Evolutionary conservation across 2,329 filamentous ascomycete genomes (phyloP).

Genomic region (Dothistroma pini): DNA sequence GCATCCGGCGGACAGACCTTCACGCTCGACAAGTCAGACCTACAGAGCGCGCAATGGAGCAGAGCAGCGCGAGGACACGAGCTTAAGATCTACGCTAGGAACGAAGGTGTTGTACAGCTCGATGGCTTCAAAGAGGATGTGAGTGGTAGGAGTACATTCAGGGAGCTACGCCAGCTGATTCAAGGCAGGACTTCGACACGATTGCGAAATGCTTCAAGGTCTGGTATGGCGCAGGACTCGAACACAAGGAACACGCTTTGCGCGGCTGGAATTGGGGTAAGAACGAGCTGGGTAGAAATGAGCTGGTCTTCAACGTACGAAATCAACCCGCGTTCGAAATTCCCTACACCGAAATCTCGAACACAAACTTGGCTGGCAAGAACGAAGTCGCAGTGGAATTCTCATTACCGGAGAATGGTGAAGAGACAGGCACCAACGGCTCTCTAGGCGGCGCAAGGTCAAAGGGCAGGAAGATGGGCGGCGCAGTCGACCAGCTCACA

Average conservation of each 20-base stretch:
- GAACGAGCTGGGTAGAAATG: conserved; percentile 90
- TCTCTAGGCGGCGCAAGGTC: conserved; percentile 68
- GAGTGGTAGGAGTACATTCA: conserved; percentile 19
- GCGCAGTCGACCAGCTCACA: conserved; percentile 85
- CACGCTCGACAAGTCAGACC: conserved; percentile 83
- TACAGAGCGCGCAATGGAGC: conserved; percentile 89
- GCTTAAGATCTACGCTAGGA: conserved; percentile 83
- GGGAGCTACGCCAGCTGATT: background rate
- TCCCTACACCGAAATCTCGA: conserved; percentile 94
- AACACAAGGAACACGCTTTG: conserved; percentile 89
- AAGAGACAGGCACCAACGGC: conserved; percentile 69
- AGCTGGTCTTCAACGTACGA: conserved; percentile 94
- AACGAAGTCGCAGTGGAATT: conserved; percentile 98
- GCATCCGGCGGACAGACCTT: conserved; percentile 79
- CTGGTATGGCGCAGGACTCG: conserved; percentile 92
- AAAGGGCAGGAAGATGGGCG: conserved; percentile 84
- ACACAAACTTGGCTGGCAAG: conserved; percentile 95
- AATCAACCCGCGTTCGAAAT: conserved; percentile 96
- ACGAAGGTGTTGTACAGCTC: conserved; percentile 81
- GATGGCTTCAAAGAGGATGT: conserved; percentile 91
- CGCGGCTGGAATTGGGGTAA: conserved; percentile 99
- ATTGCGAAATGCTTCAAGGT: conserved; percentile 92
- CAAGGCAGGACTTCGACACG: conserved; percentile 76
- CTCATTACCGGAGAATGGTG: conserved; percentile 67
- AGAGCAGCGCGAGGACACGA: conserved; percentile 89